Evolutionary conservation across 176 grass and related monocot species (phyloP).

Genomic region (Carex parvula): DNA sequence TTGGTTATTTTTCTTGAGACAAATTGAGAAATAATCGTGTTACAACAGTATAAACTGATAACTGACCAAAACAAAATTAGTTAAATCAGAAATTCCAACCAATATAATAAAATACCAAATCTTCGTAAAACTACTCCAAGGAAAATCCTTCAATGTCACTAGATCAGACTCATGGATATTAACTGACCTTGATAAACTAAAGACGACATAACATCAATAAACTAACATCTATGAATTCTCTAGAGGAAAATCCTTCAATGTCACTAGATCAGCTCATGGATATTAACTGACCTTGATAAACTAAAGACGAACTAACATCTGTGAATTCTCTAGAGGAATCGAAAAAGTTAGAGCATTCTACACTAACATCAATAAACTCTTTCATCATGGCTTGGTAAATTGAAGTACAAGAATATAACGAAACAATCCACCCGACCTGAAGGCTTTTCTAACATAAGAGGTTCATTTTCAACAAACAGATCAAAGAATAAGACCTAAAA

Average conservation of each 20-base stretch:
- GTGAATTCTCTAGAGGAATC: background rate
- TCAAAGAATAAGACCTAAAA: background rate
- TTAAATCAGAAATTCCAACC: background rate
- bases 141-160: background rate
- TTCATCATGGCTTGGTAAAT: background rate
- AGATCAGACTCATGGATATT: background rate
- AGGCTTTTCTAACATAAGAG: background rate
- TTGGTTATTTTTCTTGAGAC: background rate
- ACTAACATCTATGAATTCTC: background rate
- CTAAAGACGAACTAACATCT: background rate
- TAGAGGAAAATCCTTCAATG: background rate
- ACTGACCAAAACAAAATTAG: background rate
- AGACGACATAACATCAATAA: too few relatives aligned
- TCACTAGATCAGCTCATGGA: background rate
- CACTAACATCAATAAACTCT: background rate
- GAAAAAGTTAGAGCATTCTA: background rate
- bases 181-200: background rate
- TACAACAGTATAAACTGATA: background rate
- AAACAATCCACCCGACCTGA: background rate
- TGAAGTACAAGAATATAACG: background rate
- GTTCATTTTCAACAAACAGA: background rate
- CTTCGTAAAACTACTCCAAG: background rate
- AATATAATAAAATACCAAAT: background rate
- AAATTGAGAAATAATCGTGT: background rate
- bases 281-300: background rate